Base-by-base conservation (phyloP, 169 alveolate genomes). In the Eimeria brunetti region DNA sequence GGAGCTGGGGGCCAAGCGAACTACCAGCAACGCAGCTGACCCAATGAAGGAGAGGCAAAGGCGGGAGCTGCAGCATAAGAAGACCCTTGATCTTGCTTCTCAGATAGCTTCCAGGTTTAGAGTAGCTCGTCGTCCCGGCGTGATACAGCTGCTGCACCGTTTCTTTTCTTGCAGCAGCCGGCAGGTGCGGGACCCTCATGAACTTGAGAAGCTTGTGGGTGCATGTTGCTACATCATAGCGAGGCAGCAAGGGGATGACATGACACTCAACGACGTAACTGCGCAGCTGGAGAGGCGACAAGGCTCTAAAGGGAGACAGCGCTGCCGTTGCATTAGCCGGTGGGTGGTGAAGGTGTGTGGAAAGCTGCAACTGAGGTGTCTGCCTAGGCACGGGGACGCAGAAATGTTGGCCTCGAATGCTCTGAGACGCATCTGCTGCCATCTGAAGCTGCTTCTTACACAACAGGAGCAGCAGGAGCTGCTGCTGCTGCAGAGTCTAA, bases 181-280 rank as follows among this genome's bases (percentile, higher is more conserved):
- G 41, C 94, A 89, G 51, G 89, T 89, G 36, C 88, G 94, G 62
- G 94, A 89, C 46, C 88, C 94, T 24, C 86, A 51, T 78, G 83
- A 58, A n/a, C 94, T 89, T 27, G 94, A 89, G 89, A 69, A 78
- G 33, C 86, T 89, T 51, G 94, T 75, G 76, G 94, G 88, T 9
- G 94, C 94, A 20, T 89, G 94, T 78, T 89, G 94, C 94, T 89
- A 89, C 94, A 89, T 89, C 60, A 64, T 60, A 18, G 83, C 94
- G 0, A 60, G 94, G 80, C 94, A 89, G 94, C 76, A 69, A 60
- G 84, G 83, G 62, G 94, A 75, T 41, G 94, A 73, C 46, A 46
- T 75, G 88, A 64, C 89, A 16, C 64, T 75, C 53, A 56, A 85
- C 53, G 92, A 85, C 46, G 62, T 60, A 20, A 56, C 81, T 60